Evolutionary conservation across 306 rosid genomes (phyloP), one percentile per base, ranked within the genome.

Genomic region (Inga oerstediana): DNA sequence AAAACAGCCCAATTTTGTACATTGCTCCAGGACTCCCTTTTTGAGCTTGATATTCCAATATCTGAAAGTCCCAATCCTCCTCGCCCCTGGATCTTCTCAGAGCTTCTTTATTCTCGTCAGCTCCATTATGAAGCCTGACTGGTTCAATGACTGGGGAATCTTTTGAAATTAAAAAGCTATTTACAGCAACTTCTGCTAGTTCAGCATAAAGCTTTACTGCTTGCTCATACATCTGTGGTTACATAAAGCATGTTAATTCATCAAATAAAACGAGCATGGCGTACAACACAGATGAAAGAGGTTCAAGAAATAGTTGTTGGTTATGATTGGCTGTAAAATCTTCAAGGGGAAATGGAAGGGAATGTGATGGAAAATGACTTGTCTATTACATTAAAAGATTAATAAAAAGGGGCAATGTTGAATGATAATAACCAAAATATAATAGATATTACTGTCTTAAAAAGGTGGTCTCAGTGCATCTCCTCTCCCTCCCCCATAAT

Each of bases 51-150:
- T 96, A 93, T 88, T 96, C 98, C 49, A 96, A 86, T 65, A 96
- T 94, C 87, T 94, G 98, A 61, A 96, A 92, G 85, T 96, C 99
- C 65, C 94, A 98, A 10, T 94, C 99, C 75, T 96, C 98, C 80
- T 96, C 99, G 24, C 99, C 99, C 79, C 90, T 89, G 8, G 94
- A 94, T 86, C 91, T 96, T 85, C 97, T 90, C 62, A 96, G 84
- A 11, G 97, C 99, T 30, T 92, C 98, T 86, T 93, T 94, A 82
- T 94, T 94, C 90, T 94, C 98, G 76, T 96, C 98, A n/a, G 97
- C 95, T 65, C 97, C 98, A 68, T 79, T 91, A 83, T 94, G 97
- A 22, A 96, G 93, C 85, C 99, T 91, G 59, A 94, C 92, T 5
- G 97, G 97, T 81, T 96, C 99, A 32, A 91, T 89, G 32, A 92